Base-by-base conservation (phyloP, 2,329 filamentous ascomycete genomes). In the Fusarium cicatricum region DNA sequence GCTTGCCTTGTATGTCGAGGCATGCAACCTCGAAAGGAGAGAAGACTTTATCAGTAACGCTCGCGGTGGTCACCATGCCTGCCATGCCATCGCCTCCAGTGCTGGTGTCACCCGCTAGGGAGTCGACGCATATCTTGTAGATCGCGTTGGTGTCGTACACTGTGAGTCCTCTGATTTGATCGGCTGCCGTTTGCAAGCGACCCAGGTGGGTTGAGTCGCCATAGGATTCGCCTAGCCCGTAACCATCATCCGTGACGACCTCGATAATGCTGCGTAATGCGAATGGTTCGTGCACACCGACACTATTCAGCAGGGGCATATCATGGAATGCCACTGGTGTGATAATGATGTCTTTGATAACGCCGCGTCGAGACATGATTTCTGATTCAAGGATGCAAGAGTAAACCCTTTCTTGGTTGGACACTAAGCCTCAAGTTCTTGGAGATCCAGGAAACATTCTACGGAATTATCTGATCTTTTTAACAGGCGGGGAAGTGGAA, bases 41-140 rank as follows among this genome's bases (percentile, higher is more conserved):
- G 32, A 77, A 78, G 44, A 78, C 71, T 39, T 78, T 78, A 32
- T 78, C 76, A 5, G 66, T 58, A 1, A 74, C 72, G 2, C 74
- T 77, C 1, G 76, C 75, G 0, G 75, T 77, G 3, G 75, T 78
- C 11, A 78, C 76, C 75, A 78, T 74, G 23, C 66, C 71, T 1
- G 83, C 80, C 39, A 92, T 75, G 53, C 89, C 91, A 65, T 88
- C 85, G 34, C 37, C 91, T 4, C 65, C 65, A 6, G 60, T 66
- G 11, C 32, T 65, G 26, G 55, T 67, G 33, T 66, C 90, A 42
- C 82, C 87, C 3, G 89, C 90, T 0, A 77, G 69, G 0, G 90
- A 90, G 52, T 94, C 89, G 75, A 92, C 81, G 70, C 96, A 96
- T 2, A 87, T 90, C 63, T 91, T 88, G 75, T 93, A 94, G 61